Conservation (phyloP, 2,329 filamentous ascomycete genomes). For the Xenosphaeropsis pyriputrescens region DNA sequence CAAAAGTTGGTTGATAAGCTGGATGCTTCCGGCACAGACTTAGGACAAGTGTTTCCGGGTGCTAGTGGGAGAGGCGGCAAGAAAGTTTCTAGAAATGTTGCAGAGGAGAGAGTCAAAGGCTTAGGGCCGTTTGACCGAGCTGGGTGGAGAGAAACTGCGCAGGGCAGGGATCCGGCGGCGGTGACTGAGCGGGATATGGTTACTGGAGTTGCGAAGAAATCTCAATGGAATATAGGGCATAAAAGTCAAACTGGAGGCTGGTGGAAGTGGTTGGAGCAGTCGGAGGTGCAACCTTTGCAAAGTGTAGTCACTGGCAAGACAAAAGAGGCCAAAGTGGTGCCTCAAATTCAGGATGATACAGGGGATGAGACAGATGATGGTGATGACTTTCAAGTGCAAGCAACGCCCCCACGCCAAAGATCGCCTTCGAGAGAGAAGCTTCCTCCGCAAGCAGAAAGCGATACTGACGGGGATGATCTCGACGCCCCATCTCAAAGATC, state of each 20-base stretch:
- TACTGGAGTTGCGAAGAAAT: no score
- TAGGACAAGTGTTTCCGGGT: conserved; percentile 34
- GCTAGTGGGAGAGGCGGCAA: conserved; percentile 18
- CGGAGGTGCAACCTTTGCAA: not conserved
- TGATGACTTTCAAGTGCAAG: conserved; percentile 17
- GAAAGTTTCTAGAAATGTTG: conserved; percentile 22
- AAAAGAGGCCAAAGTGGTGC: not conserved
- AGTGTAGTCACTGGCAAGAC: conserved; percentile 4
- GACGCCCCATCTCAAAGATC: conserved; percentile 9
- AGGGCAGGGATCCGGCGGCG: not conserved
- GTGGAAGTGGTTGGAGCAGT: conserved; percentile 1
- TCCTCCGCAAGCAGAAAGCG: not conserved
- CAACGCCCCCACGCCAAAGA: conserved; percentile 10
- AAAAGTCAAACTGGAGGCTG: not conserved
- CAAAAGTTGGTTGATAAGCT: conserved; percentile 36
- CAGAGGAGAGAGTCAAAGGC: conserved; percentile 25
- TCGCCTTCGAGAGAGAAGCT: not conserved
- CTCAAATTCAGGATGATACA: not conserved
- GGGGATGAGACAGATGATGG: conserved; percentile 6
- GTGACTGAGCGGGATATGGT: conserved; percentile 7
- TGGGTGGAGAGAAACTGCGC: conserved; percentile 8
- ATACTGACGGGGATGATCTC: conserved; percentile 11
- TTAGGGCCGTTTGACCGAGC: conserved; percentile 27
- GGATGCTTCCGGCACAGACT: conserved; percentile 32
- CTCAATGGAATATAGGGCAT: not conserved